Conservation (phyloP, 1,284 basidiomycete species). For the Fistulina hepatica region DNA sequence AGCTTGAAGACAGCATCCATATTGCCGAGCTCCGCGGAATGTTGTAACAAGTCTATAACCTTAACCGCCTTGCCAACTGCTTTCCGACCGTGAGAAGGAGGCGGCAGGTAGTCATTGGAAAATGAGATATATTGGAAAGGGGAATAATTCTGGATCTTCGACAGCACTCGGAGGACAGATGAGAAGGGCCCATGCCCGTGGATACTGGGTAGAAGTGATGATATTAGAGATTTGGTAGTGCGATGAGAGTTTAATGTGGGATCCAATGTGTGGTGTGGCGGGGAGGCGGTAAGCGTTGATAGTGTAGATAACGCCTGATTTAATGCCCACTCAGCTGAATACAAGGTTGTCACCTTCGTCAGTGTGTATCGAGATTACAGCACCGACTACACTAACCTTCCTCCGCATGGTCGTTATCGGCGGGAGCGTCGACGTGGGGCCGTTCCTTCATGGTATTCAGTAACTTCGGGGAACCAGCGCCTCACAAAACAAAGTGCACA, state of each 20-base stretch:
- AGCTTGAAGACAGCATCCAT: conserved; percentile 55
- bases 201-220: conserved; percentile 50
- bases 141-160: conserved; percentile 54
- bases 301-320: conserved; percentile 58
- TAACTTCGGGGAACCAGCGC: no score
- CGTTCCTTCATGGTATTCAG: no score
- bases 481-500: no score
- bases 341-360: conserved; percentile 2
- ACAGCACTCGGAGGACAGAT: conserved; percentile 48
- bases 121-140: no score
- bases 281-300: conserved; percentile 45
- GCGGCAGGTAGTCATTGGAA: conserved; percentile 33
- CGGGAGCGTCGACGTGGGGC: conserved; percentile 13
- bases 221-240: conserved; percentile 41
- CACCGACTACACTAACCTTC: conserved; percentile 32
- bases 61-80: conserved; percentile 57
- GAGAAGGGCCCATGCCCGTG: conserved; percentile 66
- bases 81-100: conserved; percentile 31
- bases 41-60: conserved; percentile 63
- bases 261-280: conserved; percentile 43
- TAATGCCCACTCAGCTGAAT: conserved; percentile 54
- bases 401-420: conserved; percentile 30
- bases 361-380: conserved; percentile 3
- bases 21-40: conserved; percentile 72
- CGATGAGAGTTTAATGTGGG: conserved; percentile 32